phyloP scores from a whole-genome alignment of 371 early-diverging fungal species.

The Catenaria anguillulae region DNA sequence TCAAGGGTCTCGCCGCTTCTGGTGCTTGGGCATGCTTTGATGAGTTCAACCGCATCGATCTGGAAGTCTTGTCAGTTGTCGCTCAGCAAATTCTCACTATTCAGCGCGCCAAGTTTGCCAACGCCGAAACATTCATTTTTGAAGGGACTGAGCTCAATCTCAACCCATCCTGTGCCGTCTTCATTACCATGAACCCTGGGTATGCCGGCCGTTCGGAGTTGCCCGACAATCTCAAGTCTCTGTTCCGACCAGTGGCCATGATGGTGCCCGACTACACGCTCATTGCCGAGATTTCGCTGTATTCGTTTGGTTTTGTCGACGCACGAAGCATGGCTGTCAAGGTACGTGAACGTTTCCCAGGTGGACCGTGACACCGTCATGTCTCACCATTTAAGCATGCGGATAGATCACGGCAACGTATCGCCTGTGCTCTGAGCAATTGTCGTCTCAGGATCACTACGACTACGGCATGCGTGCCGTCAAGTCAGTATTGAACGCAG shows the following conservation, averaged over 20 bases:
- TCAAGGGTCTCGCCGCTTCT: constrained; percentile 34
- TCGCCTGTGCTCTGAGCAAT: constrained; percentile 37
- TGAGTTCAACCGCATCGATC: constrained; percentile 43
- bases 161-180: constrained; percentile 37
- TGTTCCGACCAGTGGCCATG: constrained; percentile 44
- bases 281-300: constrained; percentile 41
- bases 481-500: constrained; percentile 38
- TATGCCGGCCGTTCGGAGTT: constrained; percentile 44
- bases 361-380: no score
- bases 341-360: no score
- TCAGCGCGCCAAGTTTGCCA: constrained; percentile 32
- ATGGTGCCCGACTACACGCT: constrained; percentile 47
- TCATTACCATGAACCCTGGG: constrained; percentile 51
- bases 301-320: constrained; percentile 39
- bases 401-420: constrained; percentile 35
- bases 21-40: constrained; percentile 48
- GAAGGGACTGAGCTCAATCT: constrained; percentile 35
- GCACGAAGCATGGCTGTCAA: constrained; percentile 37
- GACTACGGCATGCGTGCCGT: constrained; percentile 45
- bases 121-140: constrained; percentile 30
- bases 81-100: constrained; percentile 39
- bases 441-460: constrained; percentile 45
- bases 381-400: no score
- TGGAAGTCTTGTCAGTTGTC: constrained; percentile 32
- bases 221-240: constrained; percentile 40